Evolutionary conservation across 1,139 yeast species (phyloP), one percentile per base, ranked within the genome.

Genomic region (Pichia sp.): DNA sequence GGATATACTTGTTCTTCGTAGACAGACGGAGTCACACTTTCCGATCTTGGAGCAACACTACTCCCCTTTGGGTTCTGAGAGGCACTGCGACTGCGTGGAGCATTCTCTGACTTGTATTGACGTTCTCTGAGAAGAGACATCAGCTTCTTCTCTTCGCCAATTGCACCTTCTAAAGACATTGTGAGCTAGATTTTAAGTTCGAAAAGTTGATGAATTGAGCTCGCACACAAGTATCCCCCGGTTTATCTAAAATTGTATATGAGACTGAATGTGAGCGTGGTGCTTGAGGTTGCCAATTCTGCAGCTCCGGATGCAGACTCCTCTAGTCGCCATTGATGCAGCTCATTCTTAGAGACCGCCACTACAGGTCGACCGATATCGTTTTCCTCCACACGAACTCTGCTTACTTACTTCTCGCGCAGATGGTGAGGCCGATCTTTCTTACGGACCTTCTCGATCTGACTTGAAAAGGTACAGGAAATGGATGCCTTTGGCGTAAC

Each of bases 161-260:
- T 59, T 9, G 79, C 78, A 27, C 76, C 73, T 61, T 75, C 79
- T 33, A 77, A 61, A 6, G 80, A 76, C 79, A 76, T 76, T 36
- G 10, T 36, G 40, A 16, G 40, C 40, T 36, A 36, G 16, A 36
- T 14, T 36, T 36, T 14, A 36, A 14, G 14, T 10, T 14, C 16
- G 40, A 36, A 36, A 36, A 14, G 14, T 20, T 20, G 24, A 20
- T 20, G 24, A 20, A 20, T 20, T 20, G 24, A 3, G 24, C 24
- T 20, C 24, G 24, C 24, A 20, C 24, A 20, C 24, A 20, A 20
- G 24, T 20, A 20, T 20, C 24, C 24, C 24, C 24, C 3, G 24
- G 24, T 20, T 20, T 20, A 20, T 20, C 24, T 20, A 20, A 3
- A 2, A 20, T 20, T 20, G 24, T 20, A 20, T 20, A 20, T 20